phyloP scores from a whole-genome alignment of 139 green algal species.

The Volvox reticuliferus region DNA sequence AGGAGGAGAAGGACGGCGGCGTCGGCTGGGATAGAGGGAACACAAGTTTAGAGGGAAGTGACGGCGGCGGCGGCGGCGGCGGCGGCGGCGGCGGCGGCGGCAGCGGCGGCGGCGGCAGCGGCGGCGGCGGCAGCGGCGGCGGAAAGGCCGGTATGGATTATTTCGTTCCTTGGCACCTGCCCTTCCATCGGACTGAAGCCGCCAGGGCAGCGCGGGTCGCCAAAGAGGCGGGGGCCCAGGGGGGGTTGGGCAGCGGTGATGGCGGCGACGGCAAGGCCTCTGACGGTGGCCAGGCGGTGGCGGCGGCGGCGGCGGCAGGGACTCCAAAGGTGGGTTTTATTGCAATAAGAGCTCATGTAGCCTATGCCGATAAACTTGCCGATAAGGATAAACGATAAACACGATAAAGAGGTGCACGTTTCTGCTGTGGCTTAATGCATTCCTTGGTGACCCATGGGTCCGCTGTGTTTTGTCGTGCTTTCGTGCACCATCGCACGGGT shows the following conservation, averaged over 20 bases:
- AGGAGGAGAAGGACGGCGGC: too few relatives aligned
- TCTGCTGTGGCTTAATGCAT: too few relatives aligned
- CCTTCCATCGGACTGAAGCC: slow-evolving; percentile 86
- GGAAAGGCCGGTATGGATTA: slow-evolving; percentile 73
- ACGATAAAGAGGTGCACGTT: too few relatives aligned
- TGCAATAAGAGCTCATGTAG: too few relatives aligned
- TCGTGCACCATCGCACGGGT: too few relatives aligned
- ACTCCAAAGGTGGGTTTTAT: background rate
- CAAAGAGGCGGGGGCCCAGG: background rate
- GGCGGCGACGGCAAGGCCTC: background rate
- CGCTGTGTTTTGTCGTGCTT: too few relatives aligned
- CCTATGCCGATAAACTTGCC: too few relatives aligned
- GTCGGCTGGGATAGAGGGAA: too few relatives aligned
- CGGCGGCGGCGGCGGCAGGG: background rate
- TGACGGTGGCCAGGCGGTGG: background rate
- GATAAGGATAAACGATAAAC: too few relatives aligned
- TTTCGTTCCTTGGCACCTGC: slow-evolving; percentile 98
- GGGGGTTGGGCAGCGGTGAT: background rate
- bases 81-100: background rate
- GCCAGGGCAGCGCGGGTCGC: slow-evolving; percentile 29
- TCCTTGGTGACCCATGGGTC: too few relatives aligned
- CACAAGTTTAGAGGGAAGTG: too few relatives aligned
- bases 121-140: background rate
- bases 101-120: background rate
- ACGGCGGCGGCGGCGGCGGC: background rate